Evolutionary conservation across 192 early-diverging fungal genomes (phyloP).

Genomic region (Backusella circina): DNA sequence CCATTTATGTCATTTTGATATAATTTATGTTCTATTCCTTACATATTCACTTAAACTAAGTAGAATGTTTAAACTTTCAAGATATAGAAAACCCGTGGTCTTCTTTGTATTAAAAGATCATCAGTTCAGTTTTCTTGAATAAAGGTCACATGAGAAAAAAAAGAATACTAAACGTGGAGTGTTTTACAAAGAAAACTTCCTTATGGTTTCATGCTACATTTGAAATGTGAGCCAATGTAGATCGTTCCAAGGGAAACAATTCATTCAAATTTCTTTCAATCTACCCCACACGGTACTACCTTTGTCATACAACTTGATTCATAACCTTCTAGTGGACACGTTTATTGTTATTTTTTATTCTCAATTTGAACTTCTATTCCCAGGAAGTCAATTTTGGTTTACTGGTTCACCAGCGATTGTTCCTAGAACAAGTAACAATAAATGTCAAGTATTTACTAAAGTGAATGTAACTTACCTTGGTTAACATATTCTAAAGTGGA

Average conservation of each 20-base stretch:
- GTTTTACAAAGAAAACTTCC: not conserved
- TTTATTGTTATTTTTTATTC: conserved; percentile 1
- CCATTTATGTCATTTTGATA: not conserved
- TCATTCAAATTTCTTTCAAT: not conserved
- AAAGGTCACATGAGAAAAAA: not conserved
- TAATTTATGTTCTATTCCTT: not conserved
- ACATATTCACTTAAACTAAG: not conserved
- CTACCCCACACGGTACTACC: not conserved
- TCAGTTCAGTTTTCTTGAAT: not conserved
- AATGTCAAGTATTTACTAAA: not conserved
- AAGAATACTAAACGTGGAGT: not conserved
- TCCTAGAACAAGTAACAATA: not conserved
- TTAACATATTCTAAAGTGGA: conserved; percentile 55
- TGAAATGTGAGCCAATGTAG: not conserved
- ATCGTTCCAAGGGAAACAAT: not conserved
- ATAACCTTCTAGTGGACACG: not conserved
- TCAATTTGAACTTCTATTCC: not conserved
- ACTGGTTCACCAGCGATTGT: not conserved
- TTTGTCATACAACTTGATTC: not conserved
- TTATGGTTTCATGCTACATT: not conserved
- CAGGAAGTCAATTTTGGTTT: not conserved
- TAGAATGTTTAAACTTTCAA: not conserved
- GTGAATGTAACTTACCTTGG: conserved; percentile 13
- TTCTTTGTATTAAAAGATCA: not conserved
- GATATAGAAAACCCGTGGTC: not conserved